Base-by-base conservation (phyloP, 2,329 filamentous ascomycete genomes). In the Geosmithia flava region DNA sequence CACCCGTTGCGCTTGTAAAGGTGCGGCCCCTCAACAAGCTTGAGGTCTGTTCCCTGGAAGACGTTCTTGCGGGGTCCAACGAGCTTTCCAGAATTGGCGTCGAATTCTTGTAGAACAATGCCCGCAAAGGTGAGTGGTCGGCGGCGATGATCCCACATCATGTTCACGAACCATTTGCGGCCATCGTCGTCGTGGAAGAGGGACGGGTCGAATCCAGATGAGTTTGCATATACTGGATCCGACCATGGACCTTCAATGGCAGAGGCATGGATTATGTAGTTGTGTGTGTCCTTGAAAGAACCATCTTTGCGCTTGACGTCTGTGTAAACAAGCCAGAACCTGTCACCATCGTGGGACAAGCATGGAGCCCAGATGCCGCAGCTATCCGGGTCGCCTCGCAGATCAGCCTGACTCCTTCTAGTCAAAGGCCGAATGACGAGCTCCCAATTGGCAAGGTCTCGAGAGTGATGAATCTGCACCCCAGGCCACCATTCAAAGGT, bases 251-350 rank as follows among this genome's bases (percentile, higher is more conserved):
- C 79, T 39, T 74, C 68, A 47, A 81, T 75, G 5, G 63, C 54
- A 0, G 69, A 62, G 1, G 75, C 69, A 33, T 57, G 73, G 47
- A 83, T 72, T 50, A 83, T 80, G 56, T 81, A 83, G 55, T 81
- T 83, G 53, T 74, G 78, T 1, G 75, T 70, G 54, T 81, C 78
- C 58, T 80, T 81, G 68, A 80, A 81, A 2, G 72, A 76, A 13
- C 79, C 80, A 53, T 83, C 80, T 58, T 82, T 82, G 53, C 79
- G 76, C 63, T 81, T 83, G 16, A 83, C 78, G 54, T 82, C 77
- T 1, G 78, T 81, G 58, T 80, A 83, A 2, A 82, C 78, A 5
- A 83, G 71, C 70, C 73, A 82, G 61, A 81, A 83, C 48, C 64
- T 70, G 2, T 72, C 66, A 44, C 76, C 77, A 52, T 81, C 78